Evolutionary conservation across 306 rosid genomes (phyloP), one percentile per base, ranked within the genome.

Genomic region (Potentilla sterilis): DNA sequence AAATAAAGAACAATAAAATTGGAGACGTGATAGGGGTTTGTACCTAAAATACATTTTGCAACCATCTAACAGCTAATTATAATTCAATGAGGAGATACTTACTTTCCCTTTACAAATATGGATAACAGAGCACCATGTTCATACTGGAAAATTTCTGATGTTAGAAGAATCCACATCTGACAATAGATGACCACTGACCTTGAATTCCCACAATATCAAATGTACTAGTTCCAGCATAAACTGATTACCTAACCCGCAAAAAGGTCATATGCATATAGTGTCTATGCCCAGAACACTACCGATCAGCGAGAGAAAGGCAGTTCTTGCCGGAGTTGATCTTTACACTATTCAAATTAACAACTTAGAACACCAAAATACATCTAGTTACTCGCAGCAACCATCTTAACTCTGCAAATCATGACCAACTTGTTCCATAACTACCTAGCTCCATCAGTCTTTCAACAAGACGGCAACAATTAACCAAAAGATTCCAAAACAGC

Each of bases 81-180:
- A 67, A 81, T 22, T 66, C 54, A 78, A 77, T 65, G 74, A 54
- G 69, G 75, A 73, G 78, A 76, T 68, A 87, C 96, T 91, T 91
- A 91, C 96, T 78, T 80, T 86, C 75, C 77, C 41, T 40, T 70
- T 19, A 79, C 77, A 72, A 78, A 40, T 68, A 81, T 80, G 87
- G 79, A 75, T 72, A 82, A 80, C 71, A 77, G 79, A 79, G 81
- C 81, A 82, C 86, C 70, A 72, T 76, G 80, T 83, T 86, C 89
- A 81, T 43, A 76, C 57, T 82, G 85, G 78, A 76, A 91, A 41
- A 51, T 40, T 70, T 74, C 84, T 74, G 82, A 69, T 55, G 80
- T 70, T 84, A 87, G 82, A 85, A 75, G 75, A 83, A 80, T 83
- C 80, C 73, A 80, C 76, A 82, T 86, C 87, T 78, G 77, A 84